Percentiles rank a stretch among this genome's conserved stretches.
Evolutionary conservation across 805 yeast genomes (phyloP).

Genomic region (Schwanniomyces vanrijiae): DNA sequence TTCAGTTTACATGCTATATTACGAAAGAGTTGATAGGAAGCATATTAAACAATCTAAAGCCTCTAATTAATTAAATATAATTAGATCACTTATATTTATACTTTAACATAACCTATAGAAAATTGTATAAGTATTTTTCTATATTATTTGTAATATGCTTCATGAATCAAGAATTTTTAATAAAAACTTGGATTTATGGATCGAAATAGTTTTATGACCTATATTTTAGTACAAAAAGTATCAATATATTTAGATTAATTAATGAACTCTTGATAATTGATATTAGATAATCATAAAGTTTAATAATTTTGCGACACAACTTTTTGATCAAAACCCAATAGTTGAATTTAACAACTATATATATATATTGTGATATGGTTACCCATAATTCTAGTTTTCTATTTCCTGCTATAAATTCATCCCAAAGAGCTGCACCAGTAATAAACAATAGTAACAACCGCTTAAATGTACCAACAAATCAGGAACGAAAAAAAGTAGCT

Average conservation of each 20-base stretch:
- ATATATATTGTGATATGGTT: neutral
- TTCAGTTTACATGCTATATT: slow-evolving; percentile 85
- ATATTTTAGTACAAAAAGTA: no score
- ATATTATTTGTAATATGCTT: no score
- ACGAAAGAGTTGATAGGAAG: slow-evolving; percentile 53
- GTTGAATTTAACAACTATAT: no score
- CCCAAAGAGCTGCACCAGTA: slow-evolving; percentile 28
- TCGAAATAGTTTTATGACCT: no score
- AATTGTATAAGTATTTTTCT: no score
- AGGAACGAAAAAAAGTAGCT: slow-evolving; percentile 49
- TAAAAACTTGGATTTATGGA: no score
- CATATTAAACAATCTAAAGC: slow-evolving; percentile 12
- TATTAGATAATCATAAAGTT: no score
- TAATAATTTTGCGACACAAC: no score
- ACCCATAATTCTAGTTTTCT: slow-evolving; percentile 1
- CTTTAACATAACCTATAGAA: neutral
- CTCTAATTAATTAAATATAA: neutral
- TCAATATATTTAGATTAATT: no score
- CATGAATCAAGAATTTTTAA: no score
- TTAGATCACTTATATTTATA: neutral
- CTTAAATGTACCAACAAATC: slow-evolving; percentile 9
- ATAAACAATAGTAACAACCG: slow-evolving; percentile 9
- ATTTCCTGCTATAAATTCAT: slow-evolving; percentile 37
- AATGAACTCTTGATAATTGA: no score
- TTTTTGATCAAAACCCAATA: no score